Evolutionary conservation across 305 asterid species (phyloP), one percentile per base, ranked within the genome.

Genomic region (Fraxinus floribunda): DNA sequence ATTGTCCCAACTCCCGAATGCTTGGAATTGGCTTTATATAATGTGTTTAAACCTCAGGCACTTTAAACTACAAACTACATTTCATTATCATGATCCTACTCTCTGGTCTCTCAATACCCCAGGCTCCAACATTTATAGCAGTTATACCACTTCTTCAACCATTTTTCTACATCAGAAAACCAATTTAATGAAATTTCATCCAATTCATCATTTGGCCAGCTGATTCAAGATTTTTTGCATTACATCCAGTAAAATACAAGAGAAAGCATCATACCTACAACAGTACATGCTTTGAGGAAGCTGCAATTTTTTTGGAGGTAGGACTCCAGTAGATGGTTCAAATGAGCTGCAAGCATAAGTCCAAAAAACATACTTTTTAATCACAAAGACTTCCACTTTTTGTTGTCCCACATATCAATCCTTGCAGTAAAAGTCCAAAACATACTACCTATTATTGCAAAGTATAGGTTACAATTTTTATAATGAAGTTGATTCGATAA

Each of bases 311-410:
- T 82, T 80, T 91, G 97, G 83, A 82, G 77, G 88, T 86, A 93
- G 78, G 85, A 79, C 90, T 96, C 99, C 88, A 91, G 83, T 49
- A 94, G 88, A 87, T 94, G 98, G 85, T 96, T 93, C 88, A 94
- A 87, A 91, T 96, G 99, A 90, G 99, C 99, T 96, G 97, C 91
- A 87, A 86, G 80, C 74, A 83, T 26, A 82, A 55, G 76, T 35
- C 70, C 71, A 39, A 62, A 22, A 22, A 22, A 62, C 30, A 8
- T 22, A 62, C 32, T 20, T 62, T 62, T 22, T 8, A 62, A 62
- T 62, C 71, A 62, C 16, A 22, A 22, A 22, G 24, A 22, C 24
- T 22, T 22, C 24, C 24, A 22, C 24, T 22, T 22, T 22, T 22
- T 22, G 24, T 22, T 22, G 24, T 22, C 24, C 24, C 24, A 22